Conservation (phyloP, 164 flowering plant species). For the Nymphaea colorata region DNA sequence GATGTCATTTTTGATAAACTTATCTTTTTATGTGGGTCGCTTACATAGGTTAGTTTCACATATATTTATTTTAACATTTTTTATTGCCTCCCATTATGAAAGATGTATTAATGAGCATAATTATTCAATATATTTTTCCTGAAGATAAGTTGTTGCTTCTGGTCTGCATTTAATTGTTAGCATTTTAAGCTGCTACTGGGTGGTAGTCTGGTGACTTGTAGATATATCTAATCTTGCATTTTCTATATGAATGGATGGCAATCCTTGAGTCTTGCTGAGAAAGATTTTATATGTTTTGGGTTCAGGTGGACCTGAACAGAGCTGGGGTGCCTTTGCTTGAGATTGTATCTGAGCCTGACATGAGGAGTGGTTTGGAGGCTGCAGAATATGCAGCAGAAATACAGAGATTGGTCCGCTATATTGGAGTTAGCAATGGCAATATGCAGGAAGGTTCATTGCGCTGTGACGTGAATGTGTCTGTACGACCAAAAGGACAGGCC, state of each 20-base stretch:
- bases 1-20: no score
- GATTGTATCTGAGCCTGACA: slow-evolving; percentile 93
- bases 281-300: background rate
- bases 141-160: no score
- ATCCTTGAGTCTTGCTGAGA: background rate
- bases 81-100: no score
- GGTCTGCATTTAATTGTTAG: no score
- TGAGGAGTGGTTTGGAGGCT: slow-evolving; percentile 84
- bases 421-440: slow-evolving; percentile 90
- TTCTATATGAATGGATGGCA: background rate
- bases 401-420: slow-evolving; percentile 79
- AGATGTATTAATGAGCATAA: no score
- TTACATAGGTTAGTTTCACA: no score
- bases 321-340: slow-evolving; percentile 95
- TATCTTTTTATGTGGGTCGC: no score
- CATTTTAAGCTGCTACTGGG: no score
- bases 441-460: slow-evolving; percentile 98
- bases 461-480: slow-evolving; percentile 88
- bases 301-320: slow-evolving; percentile 89
- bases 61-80: no score
- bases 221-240: no score
- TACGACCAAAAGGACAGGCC: slow-evolving; percentile 66
- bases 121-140: no score
- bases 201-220: no score
- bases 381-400: slow-evolving; percentile 87